Conservation (phyloP, 441 rosid species). For the Corymbia citriodora region DNA sequence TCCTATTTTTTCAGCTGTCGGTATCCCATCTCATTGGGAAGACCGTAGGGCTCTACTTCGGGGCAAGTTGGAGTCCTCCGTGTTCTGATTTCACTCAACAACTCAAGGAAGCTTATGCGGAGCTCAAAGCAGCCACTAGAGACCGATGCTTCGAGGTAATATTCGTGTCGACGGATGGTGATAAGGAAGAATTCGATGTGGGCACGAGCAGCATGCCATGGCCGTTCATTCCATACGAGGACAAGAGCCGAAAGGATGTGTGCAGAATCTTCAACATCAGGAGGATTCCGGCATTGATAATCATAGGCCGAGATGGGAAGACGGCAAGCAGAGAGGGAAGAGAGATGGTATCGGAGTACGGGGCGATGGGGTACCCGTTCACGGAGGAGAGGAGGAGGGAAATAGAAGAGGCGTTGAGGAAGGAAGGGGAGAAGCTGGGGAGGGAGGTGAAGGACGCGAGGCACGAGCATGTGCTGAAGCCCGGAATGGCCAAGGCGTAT, state of each 20-base stretch:
- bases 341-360: slow-evolving; percentile 46
- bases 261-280: slow-evolving; percentile 63
- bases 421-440: slow-evolving; percentile 62
- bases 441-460: slow-evolving; percentile 44
- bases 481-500: slow-evolving; percentile 82
- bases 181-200: slow-evolving; percentile 43
- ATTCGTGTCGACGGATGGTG: slow-evolving; percentile 64
- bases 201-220: slow-evolving; percentile 63
- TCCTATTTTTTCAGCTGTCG: slow-evolving; percentile 21
- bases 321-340: slow-evolving; percentile 49
- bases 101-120: slow-evolving; percentile 48
- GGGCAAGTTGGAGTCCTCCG: slow-evolving; percentile 81
- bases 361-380: slow-evolving; percentile 63
- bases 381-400: slow-evolving; percentile 50
- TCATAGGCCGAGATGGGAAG: slow-evolving; percentile 74
- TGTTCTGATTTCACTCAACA: slow-evolving; percentile 59
- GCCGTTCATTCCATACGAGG: slow-evolving; percentile 78
- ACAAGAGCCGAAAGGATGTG: slow-evolving; percentile 51
- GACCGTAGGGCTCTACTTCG: slow-evolving; percentile 74
- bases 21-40: slow-evolving; percentile 60
- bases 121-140: slow-evolving; percentile 18
- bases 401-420: slow-evolving; percentile 44
- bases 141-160: slow-evolving; percentile 44
- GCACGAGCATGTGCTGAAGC: slow-evolving; percentile 62
- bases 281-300: slow-evolving; percentile 58